A percentile compares a stretch with the other conserved stretches of the same genome.
Evolutionary conservation across 768 basidiomycete species (phyloP).

Genomic region (Suillus discolor): DNA sequence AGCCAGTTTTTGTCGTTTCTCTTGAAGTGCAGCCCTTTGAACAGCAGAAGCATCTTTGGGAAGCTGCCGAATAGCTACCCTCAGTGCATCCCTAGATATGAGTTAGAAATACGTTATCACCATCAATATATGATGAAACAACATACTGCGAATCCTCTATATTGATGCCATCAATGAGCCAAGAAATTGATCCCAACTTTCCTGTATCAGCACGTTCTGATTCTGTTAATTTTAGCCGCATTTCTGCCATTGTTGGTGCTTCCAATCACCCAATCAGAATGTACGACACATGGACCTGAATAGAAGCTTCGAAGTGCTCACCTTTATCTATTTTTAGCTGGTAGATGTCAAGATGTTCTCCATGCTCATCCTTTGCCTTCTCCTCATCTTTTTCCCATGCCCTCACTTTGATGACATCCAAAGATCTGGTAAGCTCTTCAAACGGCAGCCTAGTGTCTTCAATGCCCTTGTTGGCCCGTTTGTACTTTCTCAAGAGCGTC

Average conservation of each 20-base stretch:
- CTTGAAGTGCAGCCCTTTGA: not conserved
- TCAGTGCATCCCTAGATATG: constrained; percentile 2
- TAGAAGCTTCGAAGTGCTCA: not conserved
- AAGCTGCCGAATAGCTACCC: constrained; percentile 5
- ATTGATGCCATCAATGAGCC: constrained; percentile 8
- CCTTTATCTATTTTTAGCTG: constrained; percentile 10
- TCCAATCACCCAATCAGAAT: not conserved
- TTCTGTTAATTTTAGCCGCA: not conserved
- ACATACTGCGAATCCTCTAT: constrained; percentile 9
- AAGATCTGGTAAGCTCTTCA: not conserved
- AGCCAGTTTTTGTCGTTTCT: not conserved
- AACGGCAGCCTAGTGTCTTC: constrained; percentile 6
- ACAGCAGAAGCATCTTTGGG: constrained; percentile 1
- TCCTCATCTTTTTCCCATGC: constrained; percentile 1
- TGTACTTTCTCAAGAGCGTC: not conserved
- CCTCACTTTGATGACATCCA: not conserved
- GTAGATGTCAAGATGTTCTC: constrained; percentile 5
- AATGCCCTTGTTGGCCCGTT: not conserved
- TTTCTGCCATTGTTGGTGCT: constrained; percentile 10
- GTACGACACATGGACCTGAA: too few species aligned
- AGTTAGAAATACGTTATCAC: too few species aligned
- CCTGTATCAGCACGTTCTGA: not conserved
- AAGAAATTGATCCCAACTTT: not conserved
- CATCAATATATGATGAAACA: too few species aligned
- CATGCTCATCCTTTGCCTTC: not conserved